phyloP scores from a whole-genome alignment of 1,284 basidiomycete genomes.

The Moesziomyces antarcticus region DNA sequence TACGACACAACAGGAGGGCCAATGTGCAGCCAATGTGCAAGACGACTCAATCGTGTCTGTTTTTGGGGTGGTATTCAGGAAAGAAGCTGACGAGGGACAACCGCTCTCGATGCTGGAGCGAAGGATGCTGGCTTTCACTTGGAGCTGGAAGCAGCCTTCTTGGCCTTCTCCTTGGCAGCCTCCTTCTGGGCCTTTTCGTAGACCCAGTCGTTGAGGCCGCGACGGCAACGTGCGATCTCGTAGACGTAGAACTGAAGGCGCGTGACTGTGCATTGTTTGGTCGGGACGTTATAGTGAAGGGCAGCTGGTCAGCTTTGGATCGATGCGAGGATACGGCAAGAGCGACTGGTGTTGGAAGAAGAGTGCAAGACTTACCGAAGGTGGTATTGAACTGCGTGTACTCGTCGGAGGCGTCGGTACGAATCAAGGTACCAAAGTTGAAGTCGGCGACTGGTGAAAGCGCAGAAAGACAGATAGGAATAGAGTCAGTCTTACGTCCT shows the following conservation, averaged over 20 bases:
- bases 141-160: constrained; percentile 26
- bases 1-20: no score
- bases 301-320: no score
- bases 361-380: constrained; percentile 75
- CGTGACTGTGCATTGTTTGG: constrained; percentile 59
- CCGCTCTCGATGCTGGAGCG: not conserved
- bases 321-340: constrained; percentile 9
- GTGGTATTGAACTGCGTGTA: constrained; percentile 95
- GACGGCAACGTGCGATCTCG: constrained; percentile 92
- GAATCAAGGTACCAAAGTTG: constrained; percentile 96
- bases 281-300: not conserved
- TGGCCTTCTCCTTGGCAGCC: constrained; percentile 55
- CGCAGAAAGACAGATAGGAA: not conserved
- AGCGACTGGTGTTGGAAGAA: constrained; percentile 13
- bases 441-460: constrained; percentile 78
- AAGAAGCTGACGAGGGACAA: not conserved
- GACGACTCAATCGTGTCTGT: no score
- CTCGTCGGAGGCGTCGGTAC: constrained; percentile 81
- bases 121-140: constrained; percentile 19
- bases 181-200: constrained; percentile 63
- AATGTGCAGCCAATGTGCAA: no score
- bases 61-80: constrained; percentile 9
- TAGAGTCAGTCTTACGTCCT: not conserved
- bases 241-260: constrained; percentile 86
- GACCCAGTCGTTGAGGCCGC: constrained; percentile 90